Base-by-base conservation (phyloP, 2,329 filamentous ascomycete genomes). In the Albophoma yamanashiensis region DNA sequence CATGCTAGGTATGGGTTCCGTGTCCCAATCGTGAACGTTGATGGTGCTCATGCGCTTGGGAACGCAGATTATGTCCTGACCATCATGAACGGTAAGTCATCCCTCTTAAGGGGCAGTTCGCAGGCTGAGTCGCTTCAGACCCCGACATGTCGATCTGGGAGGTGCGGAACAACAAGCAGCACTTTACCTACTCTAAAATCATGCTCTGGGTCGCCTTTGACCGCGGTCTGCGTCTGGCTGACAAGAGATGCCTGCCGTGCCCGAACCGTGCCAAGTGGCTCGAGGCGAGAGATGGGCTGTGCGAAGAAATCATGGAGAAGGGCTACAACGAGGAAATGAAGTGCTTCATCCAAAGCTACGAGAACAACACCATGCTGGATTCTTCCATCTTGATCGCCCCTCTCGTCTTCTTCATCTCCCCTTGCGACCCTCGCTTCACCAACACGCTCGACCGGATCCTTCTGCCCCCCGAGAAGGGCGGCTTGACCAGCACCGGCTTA, bases 141-240 rank as follows among this genome's bases (percentile, higher is more conserved):
- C 84, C 85, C 15, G 89, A 92, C 68, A 91, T 91, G 88, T 91
- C 87, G 3, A 92, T 92, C 66, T 92, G 89, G 89, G 89, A 92
- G 70, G 88, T 91, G 7, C 83, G 89, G 50, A 89, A 89, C 64
- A 76, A 85, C 67, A 88, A 88, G 69, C 88, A 91, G 71, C 84
- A 91, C 67, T 92, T 91, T 65, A 84, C 87, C 17, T 92, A 92
- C 73, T 89, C 86, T n/a, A 90, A 92, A 69, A 81, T 92, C 64
- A 89, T 92, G 86, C 79, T 92, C 27, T 92, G 89, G 89, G 89
- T 92, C 4, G 88, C 89, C 22, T 84, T 92, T 63, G 89, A 92
- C 69, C 85, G 89, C 6, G 89, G 86, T 12, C 74, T 92, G 15
- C 87, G 89, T 2, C 80, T 92, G 0, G 79, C 87, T 4, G 88